These are phyloP conservation scores for Westerdykella sp. DNA, from an alignment of 2,329 filamentous ascomycete genomes.

Conservation along the genomic window DNA sequence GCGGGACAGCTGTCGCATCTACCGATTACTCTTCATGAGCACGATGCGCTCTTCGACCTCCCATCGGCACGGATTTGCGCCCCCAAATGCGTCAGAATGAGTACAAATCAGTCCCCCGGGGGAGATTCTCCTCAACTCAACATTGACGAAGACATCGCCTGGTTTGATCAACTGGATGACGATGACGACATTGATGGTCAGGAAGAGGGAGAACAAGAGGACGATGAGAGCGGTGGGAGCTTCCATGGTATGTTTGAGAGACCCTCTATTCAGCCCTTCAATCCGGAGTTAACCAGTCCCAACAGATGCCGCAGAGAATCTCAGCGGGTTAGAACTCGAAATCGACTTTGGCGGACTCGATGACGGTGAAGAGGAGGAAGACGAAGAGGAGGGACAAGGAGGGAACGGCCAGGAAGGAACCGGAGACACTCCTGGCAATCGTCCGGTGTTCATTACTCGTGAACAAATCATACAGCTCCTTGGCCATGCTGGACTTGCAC, in stretches of 20 bases:
- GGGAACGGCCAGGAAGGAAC: constrained; percentile 26
- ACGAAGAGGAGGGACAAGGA: constrained; percentile 30
- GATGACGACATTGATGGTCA: constrained; percentile 51
- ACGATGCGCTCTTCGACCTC: too few species aligned
- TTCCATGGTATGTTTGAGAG: constrained; percentile 29
- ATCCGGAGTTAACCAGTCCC: constrained; percentile 8
- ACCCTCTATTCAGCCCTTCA: not conserved
- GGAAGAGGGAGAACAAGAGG: constrained; percentile 36
- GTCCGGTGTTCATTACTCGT: constrained; percentile 34
- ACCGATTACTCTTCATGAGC: too few species aligned
- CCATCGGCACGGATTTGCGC: too few species aligned
- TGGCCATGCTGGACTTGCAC: constrained; percentile 48
- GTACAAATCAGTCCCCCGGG: too few species aligned
- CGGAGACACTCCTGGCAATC: constrained; percentile 6
- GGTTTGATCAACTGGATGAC: constrained; percentile 9
- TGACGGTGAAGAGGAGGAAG: constrained; percentile 27
- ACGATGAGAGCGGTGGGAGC: constrained; percentile 31
- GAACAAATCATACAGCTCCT: constrained; percentile 51
- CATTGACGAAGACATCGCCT: too few species aligned
- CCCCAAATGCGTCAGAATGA: too few species aligned
- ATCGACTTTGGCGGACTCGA: constrained; percentile 37
- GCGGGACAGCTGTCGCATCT: too few species aligned
- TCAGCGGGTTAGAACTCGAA: constrained; percentile 39
- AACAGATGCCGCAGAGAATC: constrained; percentile 38
- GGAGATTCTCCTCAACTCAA: too few species aligned